Base-by-base conservation (phyloP, 768 basidiomycete species). In the Zangia roseola region DNA sequence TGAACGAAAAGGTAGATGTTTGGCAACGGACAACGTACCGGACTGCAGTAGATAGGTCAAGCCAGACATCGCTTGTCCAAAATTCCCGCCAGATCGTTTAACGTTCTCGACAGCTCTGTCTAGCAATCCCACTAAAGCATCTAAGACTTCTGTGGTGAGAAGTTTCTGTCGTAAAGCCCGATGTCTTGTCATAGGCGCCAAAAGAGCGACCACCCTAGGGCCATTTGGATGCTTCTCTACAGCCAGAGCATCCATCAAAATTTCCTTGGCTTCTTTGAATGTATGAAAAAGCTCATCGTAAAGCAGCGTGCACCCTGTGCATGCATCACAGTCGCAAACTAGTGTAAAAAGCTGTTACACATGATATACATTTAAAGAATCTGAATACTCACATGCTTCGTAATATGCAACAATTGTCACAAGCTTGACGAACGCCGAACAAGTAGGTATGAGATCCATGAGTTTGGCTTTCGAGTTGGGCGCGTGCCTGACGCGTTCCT, bases 381-480 rank as follows among this genome's bases (percentile, higher is more conserved):
- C 10, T 19, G 19, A 25, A 33, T 17, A 30, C 59, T 37, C 24
- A 61, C 59, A 52, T 17, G 54, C 43, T 36, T 61, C 59, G 13
- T 49, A 55, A 43, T 54, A 61, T 10, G 59, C 56, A 2, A 60
- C 48, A 17, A 61, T 54, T 19, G 52, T 40, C n/a, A 61, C 59
- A 2, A 61, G 56, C 35, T 41, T 50, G 5, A 61, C 53, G 12
- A 61, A 43, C 10, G 50, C 38, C 2, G 46, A 30, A 19, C 47
- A 48, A 6, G 45, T 4, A 12, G 7, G 10, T 5, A 61, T 56
- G 23, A 59, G 47, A 1, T 14, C 34, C 17, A 14, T 38, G 10
- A 61, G 53, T 19, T 43, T 21, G 8, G 25, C 6, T 25, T 33
- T 42, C 60, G 60, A 62, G 23, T 25, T 5, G 3, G 17, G 41